Percentiles rank a stretch among this genome's conserved stretches.
These are phyloP conservation scores for Waitea zeae DNA, from an alignment of 1,284 basidiomycete species.

Conservation along the genomic window DNA sequence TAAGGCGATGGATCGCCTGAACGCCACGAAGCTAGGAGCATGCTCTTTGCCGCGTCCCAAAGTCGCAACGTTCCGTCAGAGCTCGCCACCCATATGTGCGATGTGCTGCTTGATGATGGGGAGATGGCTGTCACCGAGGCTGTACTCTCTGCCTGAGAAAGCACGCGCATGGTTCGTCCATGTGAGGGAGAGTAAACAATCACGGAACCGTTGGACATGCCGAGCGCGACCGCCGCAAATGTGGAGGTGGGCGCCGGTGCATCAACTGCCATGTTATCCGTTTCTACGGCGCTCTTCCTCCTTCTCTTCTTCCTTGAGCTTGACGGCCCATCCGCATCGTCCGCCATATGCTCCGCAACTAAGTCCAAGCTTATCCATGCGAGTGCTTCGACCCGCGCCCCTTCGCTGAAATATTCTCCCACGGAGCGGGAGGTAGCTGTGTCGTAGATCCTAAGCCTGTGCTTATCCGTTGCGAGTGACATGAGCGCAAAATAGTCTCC, in stretches of 20 bases:
- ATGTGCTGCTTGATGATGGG: constrained; percentile 13
- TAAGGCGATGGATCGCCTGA: constrained; percentile 38
- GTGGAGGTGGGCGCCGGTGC: no score
- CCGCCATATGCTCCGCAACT: constrained; percentile 15
- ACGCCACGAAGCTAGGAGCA: constrained; percentile 29
- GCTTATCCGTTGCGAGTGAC: constrained; percentile 57
- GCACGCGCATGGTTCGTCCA: constrained; percentile 31
- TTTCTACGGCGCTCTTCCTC: constrained; percentile 10
- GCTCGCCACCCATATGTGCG: constrained; percentile 34
- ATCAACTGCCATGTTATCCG: constrained; percentile 13
- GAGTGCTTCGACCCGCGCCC: constrained; percentile 33
- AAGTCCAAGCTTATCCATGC: no score
- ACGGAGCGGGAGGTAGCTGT: constrained; percentile 33
- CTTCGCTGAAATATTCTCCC: constrained; percentile 41
- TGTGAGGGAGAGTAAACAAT: constrained; percentile 40
- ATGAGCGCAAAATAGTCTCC: constrained; percentile 45
- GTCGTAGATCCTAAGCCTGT: constrained; percentile 52
- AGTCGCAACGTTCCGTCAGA: constrained; percentile 35
- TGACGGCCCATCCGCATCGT: constrained; percentile 15
- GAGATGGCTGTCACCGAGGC: constrained; percentile 32
- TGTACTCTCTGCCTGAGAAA: constrained; percentile 35
- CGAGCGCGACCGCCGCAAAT: constrained; percentile 34
- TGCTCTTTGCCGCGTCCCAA: constrained; percentile 36
- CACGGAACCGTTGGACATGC: constrained; percentile 37
- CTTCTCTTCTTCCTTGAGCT: constrained; percentile 27